A percentile compares a stretch with the other conserved stretches of the same genome.
These are phyloP conservation scores for Juglanconis juglandina DNA, from an alignment of 2,329 filamentous ascomycete species.

Conservation along the genomic window DNA sequence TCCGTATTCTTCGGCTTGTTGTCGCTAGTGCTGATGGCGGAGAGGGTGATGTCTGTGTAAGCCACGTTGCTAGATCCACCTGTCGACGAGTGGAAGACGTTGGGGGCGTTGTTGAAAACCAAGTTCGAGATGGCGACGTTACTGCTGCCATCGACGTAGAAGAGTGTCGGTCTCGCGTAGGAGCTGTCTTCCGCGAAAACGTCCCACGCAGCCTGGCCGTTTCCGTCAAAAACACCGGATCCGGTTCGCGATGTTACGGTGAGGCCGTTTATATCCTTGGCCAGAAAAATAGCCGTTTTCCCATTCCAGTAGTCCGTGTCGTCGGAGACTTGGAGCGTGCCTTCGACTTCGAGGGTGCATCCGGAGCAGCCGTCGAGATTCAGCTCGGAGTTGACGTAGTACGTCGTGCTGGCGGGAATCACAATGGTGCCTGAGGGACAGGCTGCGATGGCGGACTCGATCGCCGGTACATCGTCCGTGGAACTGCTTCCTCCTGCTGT, in stretches of 20 bases:
- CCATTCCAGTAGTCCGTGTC: conserved; percentile 40
- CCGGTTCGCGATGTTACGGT: conserved; percentile 38
- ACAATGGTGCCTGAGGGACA: conserved; percentile 40
- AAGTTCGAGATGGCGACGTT: conserved; percentile 36
- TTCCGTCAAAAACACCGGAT: conserved; percentile 43
- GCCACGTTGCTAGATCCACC: conserved; percentile 32
- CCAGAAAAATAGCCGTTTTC: conserved; percentile 35
- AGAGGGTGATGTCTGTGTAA: conserved; percentile 36
- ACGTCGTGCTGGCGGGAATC: conserved; percentile 38
- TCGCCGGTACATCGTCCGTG: conserved; percentile 41
- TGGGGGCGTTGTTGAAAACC: conserved; percentile 39
- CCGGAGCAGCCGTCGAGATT: conserved; percentile 37
- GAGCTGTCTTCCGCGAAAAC: conserved; percentile 34
- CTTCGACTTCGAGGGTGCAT: conserved; percentile 46
- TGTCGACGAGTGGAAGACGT: conserved; percentile 40
- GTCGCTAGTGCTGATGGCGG: conserved; percentile 35
- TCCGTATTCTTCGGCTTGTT: conserved; percentile 40
- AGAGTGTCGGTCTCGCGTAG: conserved; percentile 38
- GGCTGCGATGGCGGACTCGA: conserved; percentile 36
- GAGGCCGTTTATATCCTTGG: conserved; percentile 34
- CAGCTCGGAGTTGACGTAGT: conserved; percentile 40
- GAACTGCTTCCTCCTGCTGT: conserved; percentile 19
- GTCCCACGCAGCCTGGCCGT: conserved; percentile 41
- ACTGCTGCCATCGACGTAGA: conserved; percentile 35
- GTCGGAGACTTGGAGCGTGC: conserved; percentile 36